Conservation (phyloP, 257 asterid species). For the Scutellaria galericulata region DNA sequence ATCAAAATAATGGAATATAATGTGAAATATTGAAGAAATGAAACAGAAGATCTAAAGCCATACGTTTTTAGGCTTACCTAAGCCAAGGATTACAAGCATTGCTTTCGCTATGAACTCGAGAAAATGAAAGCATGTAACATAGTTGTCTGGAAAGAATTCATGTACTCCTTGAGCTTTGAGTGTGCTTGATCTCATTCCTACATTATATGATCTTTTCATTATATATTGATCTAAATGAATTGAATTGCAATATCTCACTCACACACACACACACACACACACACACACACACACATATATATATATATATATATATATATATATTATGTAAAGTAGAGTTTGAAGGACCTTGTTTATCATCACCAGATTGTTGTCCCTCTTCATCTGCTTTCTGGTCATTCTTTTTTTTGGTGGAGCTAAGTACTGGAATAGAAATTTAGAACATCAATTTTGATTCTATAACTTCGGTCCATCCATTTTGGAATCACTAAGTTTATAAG, state of each 20-base stretch:
- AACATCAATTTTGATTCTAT: neutral
- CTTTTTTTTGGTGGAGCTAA: neutral
- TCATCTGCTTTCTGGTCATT: neutral
- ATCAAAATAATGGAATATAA: too few relatives aligned
- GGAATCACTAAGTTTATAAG: too few relatives aligned
- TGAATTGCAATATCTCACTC: too few relatives aligned
- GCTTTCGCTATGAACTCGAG: constrained; percentile 35
- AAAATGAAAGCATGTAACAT: constrained; percentile 27
- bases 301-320: too few relatives aligned
- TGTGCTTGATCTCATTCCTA: constrained; percentile 15
- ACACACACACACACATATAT: too few relatives aligned
- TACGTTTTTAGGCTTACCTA: constrained; percentile 33
- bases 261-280: too few relatives aligned
- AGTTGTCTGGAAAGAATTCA: constrained; percentile 34
- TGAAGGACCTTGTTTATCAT: too few relatives aligned
- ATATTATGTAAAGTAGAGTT: too few relatives aligned
- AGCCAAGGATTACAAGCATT: constrained; percentile 40
- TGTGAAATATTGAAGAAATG: neutral
- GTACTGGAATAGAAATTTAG: neutral
- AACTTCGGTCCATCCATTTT: too few relatives aligned
- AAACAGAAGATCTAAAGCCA: neutral
- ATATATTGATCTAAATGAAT: too few relatives aligned
- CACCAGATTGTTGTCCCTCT: neutral
- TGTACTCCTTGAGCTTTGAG: constrained; percentile 27
- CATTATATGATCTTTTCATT: neutral